These are phyloP conservation scores for Grosmannia huntii DNA, from an alignment of 2,329 filamentous ascomycete genomes.

Conservation along the genomic window DNA sequence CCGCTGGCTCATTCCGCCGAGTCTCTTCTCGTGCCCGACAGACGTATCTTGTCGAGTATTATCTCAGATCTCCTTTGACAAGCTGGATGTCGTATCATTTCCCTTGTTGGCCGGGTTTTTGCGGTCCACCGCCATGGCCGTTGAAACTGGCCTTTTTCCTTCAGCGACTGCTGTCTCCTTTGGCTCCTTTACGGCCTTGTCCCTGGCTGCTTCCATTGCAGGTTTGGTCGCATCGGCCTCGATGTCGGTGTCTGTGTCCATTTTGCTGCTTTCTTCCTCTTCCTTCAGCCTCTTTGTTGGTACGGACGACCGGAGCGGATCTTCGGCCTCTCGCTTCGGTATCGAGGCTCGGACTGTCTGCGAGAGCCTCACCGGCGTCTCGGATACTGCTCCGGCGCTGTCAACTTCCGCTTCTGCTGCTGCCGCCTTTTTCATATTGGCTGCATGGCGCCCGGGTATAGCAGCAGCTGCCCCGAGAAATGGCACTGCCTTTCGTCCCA, in stretches of 20 bases:
- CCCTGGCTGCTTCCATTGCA: not conserved
- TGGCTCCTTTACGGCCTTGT: not conserved
- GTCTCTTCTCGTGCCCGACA: too few relatives aligned
- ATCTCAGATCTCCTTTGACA: too few relatives aligned
- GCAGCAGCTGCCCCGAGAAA: not conserved
- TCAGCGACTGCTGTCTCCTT: not conserved
- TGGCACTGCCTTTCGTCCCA: conserved; percentile 34
- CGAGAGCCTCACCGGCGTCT: not conserved
- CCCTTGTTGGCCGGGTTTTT: not conserved
- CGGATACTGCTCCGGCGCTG: not conserved
- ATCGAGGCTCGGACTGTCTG: conserved; percentile 11
- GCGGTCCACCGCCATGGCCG: not conserved
- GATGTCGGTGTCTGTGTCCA: not conserved
- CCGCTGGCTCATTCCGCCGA: too few relatives aligned
- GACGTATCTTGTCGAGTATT: too few relatives aligned
- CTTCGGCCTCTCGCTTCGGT: conserved; percentile 44
- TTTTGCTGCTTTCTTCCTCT: not conserved
- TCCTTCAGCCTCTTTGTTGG: conserved; percentile 36
- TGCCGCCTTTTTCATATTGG: conserved; percentile 12
- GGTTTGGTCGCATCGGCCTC: not conserved
- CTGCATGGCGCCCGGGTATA: conserved; percentile 3
- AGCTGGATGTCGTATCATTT: not conserved
- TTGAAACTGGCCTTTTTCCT: not conserved
- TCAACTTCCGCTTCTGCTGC: conserved; percentile 19
- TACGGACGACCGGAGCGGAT: conserved; percentile 20